phyloP scores from a whole-genome alignment of 1,284 basidiomycete species.

The Phylloporus sp. region DNA sequence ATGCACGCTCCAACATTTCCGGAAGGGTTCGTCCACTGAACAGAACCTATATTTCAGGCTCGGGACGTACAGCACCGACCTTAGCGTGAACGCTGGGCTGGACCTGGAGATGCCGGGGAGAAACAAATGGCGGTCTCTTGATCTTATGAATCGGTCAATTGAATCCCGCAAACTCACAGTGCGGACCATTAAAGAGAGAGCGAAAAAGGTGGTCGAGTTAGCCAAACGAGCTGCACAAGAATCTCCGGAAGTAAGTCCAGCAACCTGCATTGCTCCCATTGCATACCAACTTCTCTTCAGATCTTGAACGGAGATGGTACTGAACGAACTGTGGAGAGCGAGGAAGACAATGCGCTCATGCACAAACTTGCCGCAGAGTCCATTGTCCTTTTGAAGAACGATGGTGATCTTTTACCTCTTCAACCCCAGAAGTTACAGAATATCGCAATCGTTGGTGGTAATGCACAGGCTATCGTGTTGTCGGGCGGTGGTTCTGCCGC shows the following conservation, averaged over 20 bases:
- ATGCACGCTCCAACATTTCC: slow-evolving; percentile 11
- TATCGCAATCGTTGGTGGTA: slow-evolving; percentile 78
- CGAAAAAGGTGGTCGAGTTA: slow-evolving; percentile 64
- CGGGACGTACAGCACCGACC: slow-evolving; percentile 70
- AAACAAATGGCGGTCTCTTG: slow-evolving; percentile 70
- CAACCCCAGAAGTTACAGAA: slow-evolving; percentile 56
- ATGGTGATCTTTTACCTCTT: slow-evolving; percentile 62
- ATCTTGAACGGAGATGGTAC: slow-evolving; percentile 68
- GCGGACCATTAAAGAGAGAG: slow-evolving; percentile 71
- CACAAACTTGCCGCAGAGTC: slow-evolving; percentile 64
- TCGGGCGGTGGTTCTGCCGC: slow-evolving; percentile 81
- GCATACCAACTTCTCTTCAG: slow-evolving; percentile 35
- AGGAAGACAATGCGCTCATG: slow-evolving; percentile 64
- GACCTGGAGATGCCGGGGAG: slow-evolving; percentile 83
- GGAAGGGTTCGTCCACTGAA: not conserved
- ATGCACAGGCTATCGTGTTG: slow-evolving; percentile 68
- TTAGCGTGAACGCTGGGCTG: slow-evolving; percentile 71
- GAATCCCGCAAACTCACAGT: slow-evolving; percentile 64
- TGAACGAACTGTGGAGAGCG: slow-evolving; percentile 63
- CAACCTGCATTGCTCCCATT: not conserved
- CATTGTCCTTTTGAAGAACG: slow-evolving; percentile 80
- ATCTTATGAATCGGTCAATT: slow-evolving; percentile 67
- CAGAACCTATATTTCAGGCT: slow-evolving; percentile 46
- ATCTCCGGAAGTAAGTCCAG: slow-evolving; percentile 56
- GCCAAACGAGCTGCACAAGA: slow-evolving; percentile 65